Percentiles rank a stretch among this genome's conserved stretches.
phyloP scores from a whole-genome alignment of 2,329 filamentous ascomycete species.

The Pseudogymnoascus sp. region DNA sequence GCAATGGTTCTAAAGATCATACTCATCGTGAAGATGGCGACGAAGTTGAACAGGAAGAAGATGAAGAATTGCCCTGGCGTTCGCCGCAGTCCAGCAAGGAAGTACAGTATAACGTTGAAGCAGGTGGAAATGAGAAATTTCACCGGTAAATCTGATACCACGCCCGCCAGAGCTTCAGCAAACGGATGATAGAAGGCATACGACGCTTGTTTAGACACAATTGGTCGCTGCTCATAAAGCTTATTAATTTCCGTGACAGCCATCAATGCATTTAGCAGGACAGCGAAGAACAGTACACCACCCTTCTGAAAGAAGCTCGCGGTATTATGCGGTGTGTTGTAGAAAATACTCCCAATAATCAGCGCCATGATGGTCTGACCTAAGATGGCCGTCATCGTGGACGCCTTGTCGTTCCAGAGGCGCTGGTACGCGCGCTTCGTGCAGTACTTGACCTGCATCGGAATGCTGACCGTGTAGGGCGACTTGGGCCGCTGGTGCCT shows the following conservation, averaged over 20 bases:
- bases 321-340: slow-evolving; percentile 45
- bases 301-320: slow-evolving; percentile 52
- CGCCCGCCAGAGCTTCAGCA: slow-evolving; percentile 46
- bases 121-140: slow-evolving; percentile 43
- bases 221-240: slow-evolving; percentile 44
- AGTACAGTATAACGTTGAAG: slow-evolving; percentile 56
- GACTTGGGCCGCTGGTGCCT: slow-evolving; percentile 57
- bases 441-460: slow-evolving; percentile 69
- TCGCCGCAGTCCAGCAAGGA: slow-evolving; percentile 70
- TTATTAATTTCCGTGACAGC: slow-evolving; percentile 62
- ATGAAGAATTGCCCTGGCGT: slow-evolving; percentile 74
- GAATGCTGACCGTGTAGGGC: slow-evolving; percentile 72
- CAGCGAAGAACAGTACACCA: slow-evolving; percentile 58
- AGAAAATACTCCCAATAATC: slow-evolving; percentile 56
- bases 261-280: slow-evolving; percentile 57
- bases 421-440: slow-evolving; percentile 68
- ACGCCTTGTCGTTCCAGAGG: slow-evolving; percentile 47
- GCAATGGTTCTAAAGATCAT: slow-evolving; percentile 77
- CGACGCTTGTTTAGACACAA: slow-evolving; percentile 39
- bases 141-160: slow-evolving; percentile 49
- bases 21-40: slow-evolving; percentile 67
- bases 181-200: slow-evolving; percentile 43
- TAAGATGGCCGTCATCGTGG: slow-evolving; percentile 14
- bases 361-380: slow-evolving; percentile 45
- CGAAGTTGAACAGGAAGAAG: slow-evolving; percentile 69